Percentiles rank a stretch among this genome's conserved stretches.
Evolutionary conservation across 2,329 filamentous ascomycete species (phyloP).

Genomic region (Rutstroemia sp.): DNA sequence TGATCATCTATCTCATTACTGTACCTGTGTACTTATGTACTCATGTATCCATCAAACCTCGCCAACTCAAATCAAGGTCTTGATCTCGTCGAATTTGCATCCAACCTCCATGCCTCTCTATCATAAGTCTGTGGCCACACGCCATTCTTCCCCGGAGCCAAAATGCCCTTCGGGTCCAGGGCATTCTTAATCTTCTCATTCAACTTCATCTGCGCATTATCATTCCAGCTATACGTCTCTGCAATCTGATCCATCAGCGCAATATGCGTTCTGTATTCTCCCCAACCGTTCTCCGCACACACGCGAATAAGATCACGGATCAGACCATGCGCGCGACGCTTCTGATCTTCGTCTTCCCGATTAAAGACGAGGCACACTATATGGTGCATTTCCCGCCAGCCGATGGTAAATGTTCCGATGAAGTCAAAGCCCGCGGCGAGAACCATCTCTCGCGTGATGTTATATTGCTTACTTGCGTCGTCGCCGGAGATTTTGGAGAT

Average conservation of each 20-base stretch:
- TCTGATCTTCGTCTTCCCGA: slow-evolving; percentile 33
- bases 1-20: too few relatives aligned
- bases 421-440: slow-evolving; percentile 42
- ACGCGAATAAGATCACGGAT: slow-evolving; percentile 35
- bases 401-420: slow-evolving; percentile 43
- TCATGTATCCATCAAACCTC: too few relatives aligned
- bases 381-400: slow-evolving; percentile 45
- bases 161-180: slow-evolving; percentile 40
- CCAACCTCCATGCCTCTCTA: slow-evolving; percentile 4
- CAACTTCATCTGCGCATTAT: slow-evolving; percentile 35
- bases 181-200: slow-evolving; percentile 40
- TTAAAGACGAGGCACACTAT: slow-evolving; percentile 49
- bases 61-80: too few relatives aligned
- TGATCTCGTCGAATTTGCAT: not conserved
- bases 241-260: slow-evolving; percentile 39
- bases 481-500: slow-evolving; percentile 41
- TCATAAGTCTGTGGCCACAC: slow-evolving; percentile 19
- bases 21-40: too few relatives aligned
- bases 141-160: slow-evolving; percentile 40
- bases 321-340: slow-evolving; percentile 32
- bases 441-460: slow-evolving; percentile 33
- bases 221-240: slow-evolving; percentile 36
- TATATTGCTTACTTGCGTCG: slow-evolving; percentile 39
- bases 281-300: slow-evolving; percentile 35
- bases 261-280: slow-evolving; percentile 41